Evolutionary conservation across 176 grass and related monocot species (phyloP).

Genomic region (Raddia distichophylla): DNA sequence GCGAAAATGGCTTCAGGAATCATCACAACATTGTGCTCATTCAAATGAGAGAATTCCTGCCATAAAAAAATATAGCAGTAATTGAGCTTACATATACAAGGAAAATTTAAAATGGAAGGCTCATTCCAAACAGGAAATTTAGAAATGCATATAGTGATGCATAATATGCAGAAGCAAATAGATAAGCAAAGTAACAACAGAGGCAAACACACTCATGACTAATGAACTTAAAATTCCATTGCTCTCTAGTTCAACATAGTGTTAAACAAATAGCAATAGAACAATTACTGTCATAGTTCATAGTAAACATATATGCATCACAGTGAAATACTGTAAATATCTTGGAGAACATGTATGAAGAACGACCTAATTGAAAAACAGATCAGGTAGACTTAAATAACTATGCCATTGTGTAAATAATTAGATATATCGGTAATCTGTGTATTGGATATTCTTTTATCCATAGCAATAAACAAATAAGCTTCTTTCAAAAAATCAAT

Average conservation of each 20-base stretch:
- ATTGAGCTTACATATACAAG: constrained; percentile 20
- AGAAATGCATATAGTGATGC: constrained; percentile 4
- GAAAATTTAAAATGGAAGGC: constrained; percentile 23
- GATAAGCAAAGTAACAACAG: background rate
- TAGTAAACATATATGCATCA: background rate
- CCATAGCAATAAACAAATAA: background rate
- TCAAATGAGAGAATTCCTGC: constrained; percentile 72
- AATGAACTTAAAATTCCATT: background rate
- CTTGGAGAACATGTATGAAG: background rate
- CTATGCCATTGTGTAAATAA: constrained; percentile 4
- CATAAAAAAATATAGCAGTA: constrained; percentile 42
- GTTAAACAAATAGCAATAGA: background rate
- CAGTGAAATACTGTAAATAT: background rate
- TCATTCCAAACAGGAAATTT: constrained; percentile 11
- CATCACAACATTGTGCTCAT: constrained; percentile 68
- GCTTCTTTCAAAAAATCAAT: background rate
- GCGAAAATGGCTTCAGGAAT: constrained; percentile 84
- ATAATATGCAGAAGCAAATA: constrained; percentile 22
- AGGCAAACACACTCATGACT: constrained; percentile 2
- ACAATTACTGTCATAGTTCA: background rate
- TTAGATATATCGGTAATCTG: background rate
- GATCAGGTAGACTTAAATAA: constrained; percentile 12
- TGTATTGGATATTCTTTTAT: too few relatives aligned
- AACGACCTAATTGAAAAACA: background rate
- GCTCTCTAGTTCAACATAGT: constrained; percentile 11